phyloP scores from a whole-genome alignment of 805 yeast species.

The Candida schatavii region DNA sequence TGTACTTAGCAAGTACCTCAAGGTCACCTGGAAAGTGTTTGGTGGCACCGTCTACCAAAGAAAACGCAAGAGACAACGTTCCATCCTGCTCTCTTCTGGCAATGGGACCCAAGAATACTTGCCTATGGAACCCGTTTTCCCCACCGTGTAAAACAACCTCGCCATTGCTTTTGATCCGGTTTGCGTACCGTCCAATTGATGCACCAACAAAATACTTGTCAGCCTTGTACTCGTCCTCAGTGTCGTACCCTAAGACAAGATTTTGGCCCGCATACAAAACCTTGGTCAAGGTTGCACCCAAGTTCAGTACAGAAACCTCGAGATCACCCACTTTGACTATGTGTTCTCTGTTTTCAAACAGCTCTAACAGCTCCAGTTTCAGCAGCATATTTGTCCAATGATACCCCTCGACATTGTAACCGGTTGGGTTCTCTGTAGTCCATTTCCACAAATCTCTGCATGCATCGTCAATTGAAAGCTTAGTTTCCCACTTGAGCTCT shows the following conservation, averaged over 20 bases:
- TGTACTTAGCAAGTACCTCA: constrained; percentile 44
- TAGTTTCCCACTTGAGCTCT: constrained; percentile 66
- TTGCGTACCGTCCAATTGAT: constrained; percentile 64
- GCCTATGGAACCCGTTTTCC: constrained; percentile 47
- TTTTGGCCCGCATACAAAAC: constrained; percentile 36
- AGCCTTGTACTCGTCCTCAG: constrained; percentile 26
- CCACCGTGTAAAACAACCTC: constrained; percentile 55
- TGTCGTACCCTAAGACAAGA: constrained; percentile 39
- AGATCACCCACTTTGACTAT: constrained; percentile 28
- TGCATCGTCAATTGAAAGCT: constrained; percentile 55
- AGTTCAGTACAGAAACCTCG: constrained; percentile 43
- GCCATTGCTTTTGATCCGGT: constrained; percentile 49
- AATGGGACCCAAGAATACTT: constrained; percentile 53
- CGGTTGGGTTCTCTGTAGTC: constrained; percentile 67
- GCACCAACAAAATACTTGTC: constrained; percentile 54
- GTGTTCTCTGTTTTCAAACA: constrained; percentile 35
- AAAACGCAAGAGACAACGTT: constrained; percentile 33
- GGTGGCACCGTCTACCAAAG: constrained; percentile 45
- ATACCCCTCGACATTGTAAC: constrained; percentile 42
- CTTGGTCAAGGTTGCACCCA: constrained; percentile 51
- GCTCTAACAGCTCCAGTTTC: too few species aligned
- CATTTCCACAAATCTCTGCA: constrained; percentile 77
- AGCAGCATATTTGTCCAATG: constrained; percentile 29
- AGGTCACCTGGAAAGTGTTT: constrained; percentile 64
- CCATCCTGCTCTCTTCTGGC: constrained; percentile 33